These are phyloP conservation scores for Epichloe elymi DNA, from an alignment of 2,329 filamentous ascomycete genomes.

Conservation along the genomic window DNA sequence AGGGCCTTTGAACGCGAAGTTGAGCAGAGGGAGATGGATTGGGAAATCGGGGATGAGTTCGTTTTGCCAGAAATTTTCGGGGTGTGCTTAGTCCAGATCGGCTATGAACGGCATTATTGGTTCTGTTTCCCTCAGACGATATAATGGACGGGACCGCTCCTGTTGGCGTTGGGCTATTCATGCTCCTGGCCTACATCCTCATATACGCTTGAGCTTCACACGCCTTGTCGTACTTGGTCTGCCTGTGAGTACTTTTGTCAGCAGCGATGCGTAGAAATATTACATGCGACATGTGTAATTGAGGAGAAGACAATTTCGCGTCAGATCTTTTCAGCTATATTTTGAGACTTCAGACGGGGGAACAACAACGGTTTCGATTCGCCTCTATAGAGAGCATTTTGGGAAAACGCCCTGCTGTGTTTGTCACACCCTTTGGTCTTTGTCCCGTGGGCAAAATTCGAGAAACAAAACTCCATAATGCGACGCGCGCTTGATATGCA, in stretches of 20 bases:
- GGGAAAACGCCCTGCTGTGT: constrained; percentile 22
- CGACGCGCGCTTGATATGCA: constrained; percentile 17
- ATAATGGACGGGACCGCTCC: background rate
- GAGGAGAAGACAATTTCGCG: constrained; percentile 12
- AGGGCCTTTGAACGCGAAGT: background rate
- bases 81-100: background rate
- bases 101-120: background rate
- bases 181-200: constrained; percentile 6
- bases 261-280: background rate
- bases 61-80: constrained; percentile 5
- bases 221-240: background rate
- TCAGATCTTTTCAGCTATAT: constrained; percentile 70
- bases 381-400: constrained; percentile 6
- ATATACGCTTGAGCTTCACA: background rate
- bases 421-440: constrained; percentile 47
- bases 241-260: background rate
- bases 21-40: background rate
- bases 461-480: constrained; percentile 40
- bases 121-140: background rate
- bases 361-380: constrained; percentile 35
- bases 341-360: constrained; percentile 34
- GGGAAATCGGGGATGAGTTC: constrained; percentile 1
- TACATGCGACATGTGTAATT: background rate
- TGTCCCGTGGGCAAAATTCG: constrained; percentile 26
- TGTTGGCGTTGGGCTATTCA: constrained; percentile 1